Conservation (phyloP, 306 rosid genomes). For the Cucumis hystrix region DNA sequence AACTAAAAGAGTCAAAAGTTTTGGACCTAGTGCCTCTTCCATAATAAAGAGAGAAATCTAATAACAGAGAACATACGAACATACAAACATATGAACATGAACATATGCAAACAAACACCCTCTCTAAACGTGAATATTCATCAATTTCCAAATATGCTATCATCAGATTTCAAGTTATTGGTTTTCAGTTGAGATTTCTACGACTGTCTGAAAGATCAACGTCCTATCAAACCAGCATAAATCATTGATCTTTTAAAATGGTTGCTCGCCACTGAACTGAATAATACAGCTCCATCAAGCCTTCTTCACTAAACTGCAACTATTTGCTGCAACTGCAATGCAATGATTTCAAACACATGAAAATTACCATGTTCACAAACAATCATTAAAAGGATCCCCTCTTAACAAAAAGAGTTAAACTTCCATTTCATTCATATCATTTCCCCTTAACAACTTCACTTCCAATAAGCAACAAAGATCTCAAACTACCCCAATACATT, state of each 20-base stretch:
- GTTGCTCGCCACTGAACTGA: not conserved
- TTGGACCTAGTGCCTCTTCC: no score
- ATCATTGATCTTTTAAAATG: not conserved
- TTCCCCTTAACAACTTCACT: not conserved
- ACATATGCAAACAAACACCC: not conserved
- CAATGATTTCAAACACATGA: not conserved
- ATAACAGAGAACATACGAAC: not conserved
- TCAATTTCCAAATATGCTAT: not conserved
- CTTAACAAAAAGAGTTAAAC: not conserved
- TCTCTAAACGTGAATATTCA: not conserved
- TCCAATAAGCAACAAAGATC: not conserved
- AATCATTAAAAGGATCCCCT: not conserved
- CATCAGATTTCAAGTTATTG: not conserved
- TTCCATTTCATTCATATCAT: not conserved
- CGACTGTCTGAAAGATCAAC: not conserved
- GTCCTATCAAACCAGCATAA: not conserved
- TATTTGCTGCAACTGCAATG: not conserved
- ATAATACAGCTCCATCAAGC: not conserved
- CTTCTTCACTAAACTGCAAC: not conserved
- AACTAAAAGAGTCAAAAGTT: not conserved
- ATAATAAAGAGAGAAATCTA: not conserved
- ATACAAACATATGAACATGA: not conserved
- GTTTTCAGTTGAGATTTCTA: not conserved
- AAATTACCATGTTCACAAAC: not conserved
- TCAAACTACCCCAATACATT: not conserved